Evolutionary conservation across 192 early-diverging fungal species (phyloP).

Genomic region (Entophlyctis luteolus): DNA sequence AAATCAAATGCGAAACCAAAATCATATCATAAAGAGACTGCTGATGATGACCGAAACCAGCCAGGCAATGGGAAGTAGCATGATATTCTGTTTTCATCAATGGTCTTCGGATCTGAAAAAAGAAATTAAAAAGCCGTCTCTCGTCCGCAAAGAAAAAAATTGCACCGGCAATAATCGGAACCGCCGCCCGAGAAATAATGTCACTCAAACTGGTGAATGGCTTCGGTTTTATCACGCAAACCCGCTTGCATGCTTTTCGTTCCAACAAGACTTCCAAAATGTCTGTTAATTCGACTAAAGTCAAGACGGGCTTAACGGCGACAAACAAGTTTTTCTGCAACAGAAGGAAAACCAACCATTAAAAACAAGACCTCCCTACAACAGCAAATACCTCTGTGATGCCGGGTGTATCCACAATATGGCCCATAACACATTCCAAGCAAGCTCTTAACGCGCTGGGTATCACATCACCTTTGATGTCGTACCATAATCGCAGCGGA

Average conservation of each 20-base stretch:
- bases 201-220: neutral
- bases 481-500: conserved; percentile 39
- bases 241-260: conserved; percentile 23
- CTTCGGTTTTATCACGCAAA: conserved; percentile 24
- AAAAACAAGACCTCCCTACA: neutral
- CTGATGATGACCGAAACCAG: neutral
- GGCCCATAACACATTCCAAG: conserved; percentile 36
- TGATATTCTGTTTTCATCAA: conserved; percentile 18
- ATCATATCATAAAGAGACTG: no score
- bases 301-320: conserved; percentile 26
- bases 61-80: conserved; percentile 5
- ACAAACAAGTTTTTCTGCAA: neutral
- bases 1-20: no score
- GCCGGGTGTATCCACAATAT: conserved; percentile 38
- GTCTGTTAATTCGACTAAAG: conserved; percentile 34
- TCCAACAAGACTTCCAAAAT: conserved; percentile 31
- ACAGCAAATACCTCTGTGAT: conserved; percentile 32
- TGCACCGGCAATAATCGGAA: neutral
- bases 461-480: conserved; percentile 33
- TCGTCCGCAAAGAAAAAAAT: neutral
- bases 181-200: neutral
- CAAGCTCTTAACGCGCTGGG: conserved; percentile 29
- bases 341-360: neutral
- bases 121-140: neutral
- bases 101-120: neutral